Evolutionary conservation across 257 asterid species (phyloP).

Genomic region (Capsicum baccatum): DNA sequence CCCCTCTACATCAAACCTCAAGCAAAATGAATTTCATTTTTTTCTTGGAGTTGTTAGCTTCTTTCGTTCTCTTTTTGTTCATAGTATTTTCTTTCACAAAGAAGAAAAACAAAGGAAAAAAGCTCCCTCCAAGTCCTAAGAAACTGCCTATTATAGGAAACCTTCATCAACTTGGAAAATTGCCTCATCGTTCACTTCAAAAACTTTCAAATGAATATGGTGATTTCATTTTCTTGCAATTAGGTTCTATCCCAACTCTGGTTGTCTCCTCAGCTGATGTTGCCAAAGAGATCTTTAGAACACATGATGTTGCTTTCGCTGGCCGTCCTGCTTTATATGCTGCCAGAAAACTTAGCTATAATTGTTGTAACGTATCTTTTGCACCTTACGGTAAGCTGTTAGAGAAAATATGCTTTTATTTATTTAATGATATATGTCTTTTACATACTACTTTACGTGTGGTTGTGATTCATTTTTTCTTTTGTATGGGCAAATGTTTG

Average conservation of each 20-base stretch:
- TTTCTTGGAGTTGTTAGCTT: neutral
- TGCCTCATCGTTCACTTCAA: constrained; percentile 25
- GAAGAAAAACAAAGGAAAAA: neutral
- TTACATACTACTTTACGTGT: neutral
- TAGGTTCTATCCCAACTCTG: constrained; percentile 26
- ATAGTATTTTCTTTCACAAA: neutral
- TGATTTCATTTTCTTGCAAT: constrained; percentile 28
- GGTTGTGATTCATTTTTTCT: neutral
- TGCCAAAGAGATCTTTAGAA: constrained; percentile 29
- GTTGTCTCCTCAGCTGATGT: constrained; percentile 24
- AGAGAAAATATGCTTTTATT: neutral
- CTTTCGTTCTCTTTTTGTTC: neutral
- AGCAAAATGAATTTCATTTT: neutral
- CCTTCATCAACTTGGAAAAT: constrained; percentile 23
- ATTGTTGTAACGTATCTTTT: neutral
- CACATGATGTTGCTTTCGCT: constrained; percentile 19
- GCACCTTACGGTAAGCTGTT: constrained; percentile 21
- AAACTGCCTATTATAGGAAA: constrained; percentile 21
- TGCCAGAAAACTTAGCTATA: constrained; percentile 17
- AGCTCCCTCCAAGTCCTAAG: constrained; percentile 15
- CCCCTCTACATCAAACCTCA: neutral
- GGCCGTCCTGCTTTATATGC: constrained; percentile 30
- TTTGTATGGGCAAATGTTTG: neutral
- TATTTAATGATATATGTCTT: neutral
- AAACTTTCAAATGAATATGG: constrained; percentile 27